Base-by-base conservation (phyloP, 495 filamentous ascomycete species). In the Penicillium mononematosum region DNA sequence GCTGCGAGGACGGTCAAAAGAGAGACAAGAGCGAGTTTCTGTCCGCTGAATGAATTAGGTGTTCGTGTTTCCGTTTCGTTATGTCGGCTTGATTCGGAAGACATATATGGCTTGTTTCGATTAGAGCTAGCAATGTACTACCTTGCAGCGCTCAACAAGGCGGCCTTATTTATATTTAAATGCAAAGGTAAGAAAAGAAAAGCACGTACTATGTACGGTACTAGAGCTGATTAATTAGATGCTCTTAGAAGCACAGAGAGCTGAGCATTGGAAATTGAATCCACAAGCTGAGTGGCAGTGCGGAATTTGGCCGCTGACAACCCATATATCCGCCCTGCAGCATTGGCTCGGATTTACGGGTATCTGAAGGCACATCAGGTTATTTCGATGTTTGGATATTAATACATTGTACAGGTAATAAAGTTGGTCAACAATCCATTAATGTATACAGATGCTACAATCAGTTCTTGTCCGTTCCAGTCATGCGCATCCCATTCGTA, bases 261-360 rank as follows among this genome's bases (percentile, higher is more conserved):
- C 44, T 62, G 54, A 55, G 22, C 55, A 32, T 39, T 39, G 36
- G 62, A 54, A 53, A 48, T 20, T 32, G 5, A 31, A 48, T 34
- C 45, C 45, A 31, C 27, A 27, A 31, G 16, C 25, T 63, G 32
- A 63, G 38, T 63, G 65, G 64, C 56, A 70, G 67, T 65, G 65
- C 67, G 67, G 65, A 70, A 70, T 45, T 20, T 27, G 20, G 20
- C 67, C 67, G 67, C 58, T 49, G 12, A 25, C 14, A 12, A 46
- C 9, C 5, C 8, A 22, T 39, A 39, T 48, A 48, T 48, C 45
- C 45, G 45, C 2, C 1, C 17, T 11, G 0, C 5, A 11, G 16
- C 31, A 20, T 5, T 17, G n/a, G n/a, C 19, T 31, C 55, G 46
- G 61, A 22, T 25, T 47, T 55, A 60, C 58, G 58, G 58, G 44